Evolutionary conservation across 1,284 basidiomycete species (phyloP), one percentile per base, ranked within the genome.

Genomic region (Fomes fomentarius): DNA sequence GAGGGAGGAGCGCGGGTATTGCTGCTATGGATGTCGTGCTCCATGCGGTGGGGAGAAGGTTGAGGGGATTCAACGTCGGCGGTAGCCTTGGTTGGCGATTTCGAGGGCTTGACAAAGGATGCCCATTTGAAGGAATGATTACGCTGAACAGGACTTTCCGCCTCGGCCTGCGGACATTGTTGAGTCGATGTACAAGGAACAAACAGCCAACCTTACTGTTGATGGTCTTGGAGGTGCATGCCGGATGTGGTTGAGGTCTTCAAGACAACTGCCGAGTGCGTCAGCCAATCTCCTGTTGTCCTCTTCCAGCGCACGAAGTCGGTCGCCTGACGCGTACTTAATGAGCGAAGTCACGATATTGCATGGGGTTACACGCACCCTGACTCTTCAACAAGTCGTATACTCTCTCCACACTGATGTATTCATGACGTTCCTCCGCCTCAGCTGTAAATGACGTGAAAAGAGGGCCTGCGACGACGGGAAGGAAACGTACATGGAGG

Each of bases 121-220:
- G 87, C 87, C 91, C 91, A 93, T 65, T 91, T 91, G 73, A 92
- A 91, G 10, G 91, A 91, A 22, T 83, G 82, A 63, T 89, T 87
- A 52, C 89, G 79, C 47, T 75, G 77, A 15, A 92, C 69, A 9
- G 83, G 71, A 47, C 77, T 80, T 35, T 81, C 78, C 19, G 85
- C 83, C 66, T 85, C 75, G 8, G 45, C 53, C 68, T 66, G 47
- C 28, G 39, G 41, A 34, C 35, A 43, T 40, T 21, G 24, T 51
- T 53, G 11, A 37, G 34, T 9, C 34, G n/a, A 51, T 31, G 35
- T 40, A 41, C 12, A 37, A 8, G 42, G 8, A 28, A 34, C 25
- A 31, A 56, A 33, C 41, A 40, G 12, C 7, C 1, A 33, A 47
- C 43, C 53, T 46, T 48, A 63, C 62, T 25, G 47, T 33, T 12